Evolutionary conservation across 345 rosid species (phyloP), one percentile per base, ranked within the genome.

Genomic region (Eucalyptus cloeziana): DNA sequence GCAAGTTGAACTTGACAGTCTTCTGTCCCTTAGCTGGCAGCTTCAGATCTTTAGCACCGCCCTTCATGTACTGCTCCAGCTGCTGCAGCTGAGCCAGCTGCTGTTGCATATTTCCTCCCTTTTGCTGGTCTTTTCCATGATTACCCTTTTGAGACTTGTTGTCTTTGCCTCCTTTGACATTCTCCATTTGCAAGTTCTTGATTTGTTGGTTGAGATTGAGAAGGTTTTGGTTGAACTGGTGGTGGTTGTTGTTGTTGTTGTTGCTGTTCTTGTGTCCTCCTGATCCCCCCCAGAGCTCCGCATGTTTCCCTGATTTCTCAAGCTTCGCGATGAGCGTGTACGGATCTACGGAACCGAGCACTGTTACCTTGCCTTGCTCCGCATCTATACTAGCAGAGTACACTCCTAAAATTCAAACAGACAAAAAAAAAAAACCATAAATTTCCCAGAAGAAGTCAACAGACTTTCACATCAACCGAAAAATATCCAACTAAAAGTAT

Each of bases 301-400:
- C 99, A 88, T 95, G 96, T 89, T 96, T 98, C 27, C 99, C 99
- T 8, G 97, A 93, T 86, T 97, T 97, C 93, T 94, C 94, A 13
- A 98, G 97, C 93, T 96, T 97, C 92, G 89, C 92, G 60, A 98
- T 92, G 16, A 98, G 97, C n/a, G 90, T 81, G 14, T 91, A 91
- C 25, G 98, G 99, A 93, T 96, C 98, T 37, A 95, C 96, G 91
- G 93, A 89, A n/a, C 99, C 99, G 1, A 95, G 92, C 49, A 98
- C 99, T 24, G 95, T 97, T 37, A 98, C 99, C 90, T 89, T 96
- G 87, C 99, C 99, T 85, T 96, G 98, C 90, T 96, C 99, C 25
- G 95, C 94, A 93, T 96, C 96, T 91, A 97, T 92, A 49, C 86
- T 88, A 14, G 91, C 91, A 14, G 94, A 89, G 62, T 95, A 96